Evolutionary conservation across 163 green algal genomes (phyloP).

Genomic region (Chloroidium sp.): DNA sequence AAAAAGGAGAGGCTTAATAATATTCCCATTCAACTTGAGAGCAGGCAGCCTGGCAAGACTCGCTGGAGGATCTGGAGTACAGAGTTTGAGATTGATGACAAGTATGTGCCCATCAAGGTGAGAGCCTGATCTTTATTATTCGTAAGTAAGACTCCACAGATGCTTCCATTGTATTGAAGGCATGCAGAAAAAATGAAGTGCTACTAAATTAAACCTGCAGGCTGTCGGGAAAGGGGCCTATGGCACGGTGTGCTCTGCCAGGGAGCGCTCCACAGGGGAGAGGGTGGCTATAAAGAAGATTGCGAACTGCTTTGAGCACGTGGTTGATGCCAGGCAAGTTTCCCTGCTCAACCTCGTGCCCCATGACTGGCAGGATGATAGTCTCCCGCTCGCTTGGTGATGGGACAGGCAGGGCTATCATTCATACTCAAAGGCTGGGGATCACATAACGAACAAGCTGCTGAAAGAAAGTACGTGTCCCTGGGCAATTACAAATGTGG

Average conservation of each 20-base stretch:
- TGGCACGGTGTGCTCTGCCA: conserved; percentile 88
- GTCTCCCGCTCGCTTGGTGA: too few species aligned
- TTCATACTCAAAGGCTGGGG: too few species aligned
- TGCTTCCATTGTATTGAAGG: background rate
- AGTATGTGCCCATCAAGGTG: conserved; percentile 37
- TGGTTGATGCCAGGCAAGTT: conserved; percentile 64
- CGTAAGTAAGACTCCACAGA: background rate
- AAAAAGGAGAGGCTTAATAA: too few species aligned
- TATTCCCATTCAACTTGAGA: too few species aligned
- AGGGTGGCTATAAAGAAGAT: conserved; percentile 99
- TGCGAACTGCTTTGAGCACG: conserved; percentile 90
- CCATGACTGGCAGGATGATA: background rate
- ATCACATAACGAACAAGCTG: too few species aligned
- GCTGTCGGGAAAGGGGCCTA: conserved; percentile 92
- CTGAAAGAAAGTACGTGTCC: too few species aligned
- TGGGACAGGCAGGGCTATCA: too few species aligned
- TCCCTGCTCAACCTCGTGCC: background rate
- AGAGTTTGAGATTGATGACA: conserved; percentile 45
- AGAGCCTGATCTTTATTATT: background rate
- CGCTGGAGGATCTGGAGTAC: conserved; percentile 42
- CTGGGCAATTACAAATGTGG: too few species aligned
- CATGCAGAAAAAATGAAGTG: background rate
- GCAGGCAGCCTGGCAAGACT: background rate
- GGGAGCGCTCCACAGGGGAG: conserved; percentile 52
- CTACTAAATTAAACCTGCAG: conserved; percentile 19